Evolutionary conservation across 2,329 filamentous ascomycete species (phyloP), one percentile per base, ranked within the genome.

Genomic region (Metarhizium sp.): DNA sequence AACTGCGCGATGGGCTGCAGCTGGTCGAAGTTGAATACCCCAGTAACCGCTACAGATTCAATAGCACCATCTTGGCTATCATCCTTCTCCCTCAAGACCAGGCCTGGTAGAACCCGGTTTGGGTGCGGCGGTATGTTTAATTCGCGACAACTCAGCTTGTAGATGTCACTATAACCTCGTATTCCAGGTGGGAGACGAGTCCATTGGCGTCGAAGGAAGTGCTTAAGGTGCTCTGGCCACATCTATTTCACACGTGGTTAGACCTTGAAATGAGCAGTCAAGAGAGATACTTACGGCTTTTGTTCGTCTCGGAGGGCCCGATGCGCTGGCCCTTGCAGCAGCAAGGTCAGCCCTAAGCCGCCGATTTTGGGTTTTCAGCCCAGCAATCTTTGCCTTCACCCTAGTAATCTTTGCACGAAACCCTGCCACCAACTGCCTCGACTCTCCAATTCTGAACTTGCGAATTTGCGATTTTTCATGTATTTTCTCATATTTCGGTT

Each of bases 1-100:
- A 63, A 59, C 51, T 73, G 68, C 1, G 73, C 16, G 3, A 46
- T 11, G 16, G 11, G 51, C 14, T 55, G 38, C 10, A 51, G 30
- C 13, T 13, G 13, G 6, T 55, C 34, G 5, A 57, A 55, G 6
- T 20, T 29, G 16, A 55, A 50, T 5, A 8, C 18, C 20, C n/a
- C 45, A 18, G 36, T 45, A 7, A 45, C 7, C 18, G 42, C n/a
- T 45, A 20, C 25, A 2, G 42, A 25, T 20, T 20, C 42, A 20
- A 45, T 13, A 8, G 42, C 10, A 16, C 16, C n/a, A 45, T 20
- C n/a, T 18, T 20, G 2, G 11, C 4, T 4, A 25, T 25, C 25
- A 25, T 25, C 32, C 32, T 34, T 34, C 32, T 45, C 16, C 18
- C 42, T 45, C 16, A 45, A 2, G 18, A 20, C 18, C 2, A 45